Conservation (phyloP, 495 filamentous ascomycete genomes). For the Physcia stellaris region DNA sequence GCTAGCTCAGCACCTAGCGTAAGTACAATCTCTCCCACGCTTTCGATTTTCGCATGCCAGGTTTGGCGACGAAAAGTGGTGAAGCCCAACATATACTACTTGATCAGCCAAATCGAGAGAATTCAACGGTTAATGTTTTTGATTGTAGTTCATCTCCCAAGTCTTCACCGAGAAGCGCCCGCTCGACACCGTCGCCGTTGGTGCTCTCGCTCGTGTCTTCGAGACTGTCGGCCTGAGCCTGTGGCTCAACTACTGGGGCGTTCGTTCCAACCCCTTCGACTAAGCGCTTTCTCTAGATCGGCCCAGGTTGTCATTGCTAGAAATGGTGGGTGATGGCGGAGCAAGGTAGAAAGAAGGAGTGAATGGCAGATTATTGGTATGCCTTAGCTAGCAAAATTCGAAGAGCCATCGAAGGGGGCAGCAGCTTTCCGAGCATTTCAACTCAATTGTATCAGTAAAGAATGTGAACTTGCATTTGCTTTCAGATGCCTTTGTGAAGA, state of each 20-base stretch:
- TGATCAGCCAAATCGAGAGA: too few relatives aligned
- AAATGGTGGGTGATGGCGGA: too few relatives aligned
- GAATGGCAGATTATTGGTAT: too few relatives aligned
- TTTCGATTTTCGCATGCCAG: neutral
- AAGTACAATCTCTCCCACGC: slow-evolving; percentile 26
- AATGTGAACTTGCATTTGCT: too few relatives aligned
- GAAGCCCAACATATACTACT: neutral
- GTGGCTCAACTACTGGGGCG: slow-evolving; percentile 96
- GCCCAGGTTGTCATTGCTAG: too few relatives aligned
- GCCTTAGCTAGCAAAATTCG: too few relatives aligned
- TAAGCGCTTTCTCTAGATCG: slow-evolving; percentile 17
- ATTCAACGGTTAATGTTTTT: too few relatives aligned
- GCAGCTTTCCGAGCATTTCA: too few relatives aligned
- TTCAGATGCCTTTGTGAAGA: too few relatives aligned
- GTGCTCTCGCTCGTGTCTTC: slow-evolving; percentile 65
- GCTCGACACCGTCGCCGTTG: slow-evolving; percentile 76
- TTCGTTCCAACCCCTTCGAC: slow-evolving; percentile 73
- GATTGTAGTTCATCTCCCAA: slow-evolving; percentile 71
- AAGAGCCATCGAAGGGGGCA: too few relatives aligned
- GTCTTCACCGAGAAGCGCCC: slow-evolving; percentile 83
- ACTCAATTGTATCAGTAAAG: too few relatives aligned
- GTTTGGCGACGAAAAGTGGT: neutral
- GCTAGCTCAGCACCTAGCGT: slow-evolving; percentile 80
- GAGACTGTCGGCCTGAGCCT: slow-evolving; percentile 87
- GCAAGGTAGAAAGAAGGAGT: too few relatives aligned